A percentile compares a stretch with the other conserved stretches of the same genome.
Conservation (phyloP, 2,329 filamentous ascomycete species). For the Aspergillus sp. region DNA sequence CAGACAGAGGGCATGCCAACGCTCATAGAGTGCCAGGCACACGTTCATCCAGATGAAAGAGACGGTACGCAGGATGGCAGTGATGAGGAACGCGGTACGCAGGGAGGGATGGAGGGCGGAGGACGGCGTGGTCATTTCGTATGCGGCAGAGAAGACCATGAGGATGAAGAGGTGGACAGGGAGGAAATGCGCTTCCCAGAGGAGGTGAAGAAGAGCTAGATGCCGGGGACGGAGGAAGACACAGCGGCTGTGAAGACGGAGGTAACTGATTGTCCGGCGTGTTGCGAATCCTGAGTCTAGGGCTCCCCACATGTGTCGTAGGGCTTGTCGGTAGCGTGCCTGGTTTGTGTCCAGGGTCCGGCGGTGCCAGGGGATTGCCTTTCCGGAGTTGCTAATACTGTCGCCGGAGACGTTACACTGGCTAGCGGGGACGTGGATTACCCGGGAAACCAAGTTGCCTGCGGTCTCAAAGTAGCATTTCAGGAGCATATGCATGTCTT, state of each 20-base stretch:
- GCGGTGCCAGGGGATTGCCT: slow-evolving; percentile 21
- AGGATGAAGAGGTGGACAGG: slow-evolving; percentile 60
- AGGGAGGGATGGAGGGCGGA: slow-evolving; percentile 47
- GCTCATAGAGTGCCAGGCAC: slow-evolving; percentile 60
- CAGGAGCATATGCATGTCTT: slow-evolving; percentile 70
- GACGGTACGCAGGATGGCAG: slow-evolving; percentile 51
- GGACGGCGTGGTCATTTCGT: slow-evolving; percentile 46
- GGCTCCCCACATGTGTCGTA: slow-evolving; percentile 69
- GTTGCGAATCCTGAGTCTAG: slow-evolving; percentile 61
- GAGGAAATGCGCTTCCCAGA: slow-evolving; percentile 68
- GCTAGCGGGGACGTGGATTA: slow-evolving; percentile 61
- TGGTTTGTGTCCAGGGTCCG: slow-evolving; percentile 45
- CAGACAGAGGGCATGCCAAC: slow-evolving; percentile 57
- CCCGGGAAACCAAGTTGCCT: slow-evolving; percentile 57
- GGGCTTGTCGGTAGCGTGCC: slow-evolving; percentile 63
- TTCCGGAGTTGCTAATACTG: slow-evolving; percentile 38
- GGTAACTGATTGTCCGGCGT: slow-evolving; percentile 40
- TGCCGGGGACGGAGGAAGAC: slow-evolving; percentile 38
- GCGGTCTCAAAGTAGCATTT: slow-evolving; percentile 70
- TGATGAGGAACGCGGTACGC: slow-evolving; percentile 52
- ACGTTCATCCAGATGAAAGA: slow-evolving; percentile 56
- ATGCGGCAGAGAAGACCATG: slow-evolving; percentile 55
- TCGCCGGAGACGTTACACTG: slow-evolving; percentile 63
- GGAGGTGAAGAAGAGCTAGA: slow-evolving; percentile 54
- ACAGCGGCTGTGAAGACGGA: slow-evolving; percentile 12